phyloP scores from a whole-genome alignment of 2,329 filamentous ascomycete species.

The Fusarium sp. region DNA sequence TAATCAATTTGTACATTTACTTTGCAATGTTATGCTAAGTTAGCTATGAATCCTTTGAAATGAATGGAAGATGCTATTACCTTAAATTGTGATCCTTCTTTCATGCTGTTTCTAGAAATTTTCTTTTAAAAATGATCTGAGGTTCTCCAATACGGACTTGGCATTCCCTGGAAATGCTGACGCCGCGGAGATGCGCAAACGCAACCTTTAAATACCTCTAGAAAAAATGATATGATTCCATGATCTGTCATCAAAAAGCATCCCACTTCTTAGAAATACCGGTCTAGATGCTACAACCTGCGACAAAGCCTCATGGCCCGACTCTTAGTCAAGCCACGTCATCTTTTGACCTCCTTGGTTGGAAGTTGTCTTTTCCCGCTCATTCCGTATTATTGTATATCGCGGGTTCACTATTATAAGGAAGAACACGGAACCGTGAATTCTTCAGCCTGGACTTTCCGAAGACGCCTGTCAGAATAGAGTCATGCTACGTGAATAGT shows the following conservation, averaged over 20 bases:
- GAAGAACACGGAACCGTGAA: background rate
- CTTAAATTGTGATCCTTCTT: rapidly evolving
- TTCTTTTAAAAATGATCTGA: background rate
- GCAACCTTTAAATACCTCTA: background rate
- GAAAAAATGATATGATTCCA: constrained; percentile 22
- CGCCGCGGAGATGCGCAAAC: constrained; percentile 25
- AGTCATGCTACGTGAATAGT: background rate
- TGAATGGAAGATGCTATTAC: background rate
- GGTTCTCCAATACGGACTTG: background rate
- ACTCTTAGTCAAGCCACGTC: constrained; percentile 2
- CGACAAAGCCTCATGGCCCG: background rate
- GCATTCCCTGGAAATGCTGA: constrained; percentile 9
- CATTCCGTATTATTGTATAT: no score
- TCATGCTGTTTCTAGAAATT: no score
- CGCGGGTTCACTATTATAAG: background rate
- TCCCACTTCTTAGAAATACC: background rate
- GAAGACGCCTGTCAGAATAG: background rate
- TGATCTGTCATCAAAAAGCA: constrained; percentile 8
- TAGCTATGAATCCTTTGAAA: background rate
- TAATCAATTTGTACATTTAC: background rate
- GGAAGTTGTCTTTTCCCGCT: background rate
- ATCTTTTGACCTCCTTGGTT: background rate
- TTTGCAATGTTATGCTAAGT: background rate
- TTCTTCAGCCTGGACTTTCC: background rate
- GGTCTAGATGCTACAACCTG: background rate